These are phyloP conservation scores for Diaporthe helianthi DNA, from an alignment of 2,329 filamentous ascomycete species.

Conservation along the genomic window DNA sequence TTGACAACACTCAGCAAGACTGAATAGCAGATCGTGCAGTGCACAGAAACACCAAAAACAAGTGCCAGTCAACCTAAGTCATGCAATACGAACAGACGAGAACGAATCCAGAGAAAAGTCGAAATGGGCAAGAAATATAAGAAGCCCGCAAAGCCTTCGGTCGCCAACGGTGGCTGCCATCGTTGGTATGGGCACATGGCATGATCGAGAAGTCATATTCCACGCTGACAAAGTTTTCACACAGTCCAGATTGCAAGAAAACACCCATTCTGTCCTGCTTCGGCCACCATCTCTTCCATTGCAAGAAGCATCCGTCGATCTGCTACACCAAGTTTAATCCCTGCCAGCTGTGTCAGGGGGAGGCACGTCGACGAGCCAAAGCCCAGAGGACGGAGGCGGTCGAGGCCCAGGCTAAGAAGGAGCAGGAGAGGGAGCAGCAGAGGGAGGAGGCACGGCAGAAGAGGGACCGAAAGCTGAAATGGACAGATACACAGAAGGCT, in stretches of 20 bases:
- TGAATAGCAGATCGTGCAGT: background rate
- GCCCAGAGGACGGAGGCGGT: background rate
- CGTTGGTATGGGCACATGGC: background rate
- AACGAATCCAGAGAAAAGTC: background rate
- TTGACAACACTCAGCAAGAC: no score
- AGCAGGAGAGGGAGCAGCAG: background rate
- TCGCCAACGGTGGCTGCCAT: slow-evolving; percentile 2
- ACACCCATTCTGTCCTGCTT: background rate
- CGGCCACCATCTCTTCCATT: background rate
- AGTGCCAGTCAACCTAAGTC: no score
- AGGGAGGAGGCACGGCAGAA: background rate
- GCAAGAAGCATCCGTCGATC: background rate
- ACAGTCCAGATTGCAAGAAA: background rate
- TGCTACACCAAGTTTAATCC: slow-evolving; percentile 15
- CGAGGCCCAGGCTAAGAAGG: background rate
- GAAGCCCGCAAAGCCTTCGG: background rate
- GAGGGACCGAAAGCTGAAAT: background rate
- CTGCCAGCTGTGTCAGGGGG: background rate
- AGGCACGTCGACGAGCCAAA: background rate
- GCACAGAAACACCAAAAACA: background rate
- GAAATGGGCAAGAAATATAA: background rate
- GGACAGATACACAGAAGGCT: background rate
- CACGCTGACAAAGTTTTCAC: background rate
- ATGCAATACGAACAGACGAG: background rate
- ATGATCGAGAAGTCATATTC: no score